Base-by-base conservation (phyloP, 805 yeast species). In the Wickerhamomyces strasburgensis region DNA sequence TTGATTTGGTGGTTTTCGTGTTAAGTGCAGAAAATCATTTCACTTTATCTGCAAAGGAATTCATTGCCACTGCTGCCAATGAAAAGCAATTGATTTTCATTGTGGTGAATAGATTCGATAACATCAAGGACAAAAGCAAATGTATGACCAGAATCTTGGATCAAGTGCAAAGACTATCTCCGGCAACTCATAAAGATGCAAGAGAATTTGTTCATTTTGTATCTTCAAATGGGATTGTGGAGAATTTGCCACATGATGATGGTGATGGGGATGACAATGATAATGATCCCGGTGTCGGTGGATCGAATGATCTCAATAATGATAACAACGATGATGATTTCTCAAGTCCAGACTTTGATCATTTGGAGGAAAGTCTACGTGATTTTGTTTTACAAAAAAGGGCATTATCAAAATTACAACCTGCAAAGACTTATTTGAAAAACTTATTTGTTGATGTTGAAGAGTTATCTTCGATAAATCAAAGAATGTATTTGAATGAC, bases 21-120 rank as follows among this genome's bases (percentile, higher is more conserved):
- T 96, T 93, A 3, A 85, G 83, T 58, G 95, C 98, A 0, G 98
- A 89, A 54, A 94, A 93, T 53, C 97, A 93, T 56, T 84, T 93
- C 56, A 93, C 99, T 0, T 66, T 88, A 39, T 84, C 95, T 0
- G 98, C 97, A 0, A 82, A 86, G 48, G 99, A 93, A 54, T 94
- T 93, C 54, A 86, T 93, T 36, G 70, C 90, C 2, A 76, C 85
- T 27, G 95, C 96, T 1, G 88, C 96, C 1, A 79, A 80, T 36
- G 99, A 93, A 52, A 90, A 88, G 62, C 80, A 90, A 43, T 74
- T 89, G 46, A 85, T 93, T 36, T 93, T 94, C 56, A 88, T 93
- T 57, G 98, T 93, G 16, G 94, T 90, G 28, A 94, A 93, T 64
- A 75, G 84, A 54, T 93, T 87, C 59, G 98, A 94, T 62, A 79